Evolutionary conservation across 371 early-diverging fungal species (phyloP), one percentile per base, ranked within the genome.

Genomic region (Haplosporangium sp.): DNA sequence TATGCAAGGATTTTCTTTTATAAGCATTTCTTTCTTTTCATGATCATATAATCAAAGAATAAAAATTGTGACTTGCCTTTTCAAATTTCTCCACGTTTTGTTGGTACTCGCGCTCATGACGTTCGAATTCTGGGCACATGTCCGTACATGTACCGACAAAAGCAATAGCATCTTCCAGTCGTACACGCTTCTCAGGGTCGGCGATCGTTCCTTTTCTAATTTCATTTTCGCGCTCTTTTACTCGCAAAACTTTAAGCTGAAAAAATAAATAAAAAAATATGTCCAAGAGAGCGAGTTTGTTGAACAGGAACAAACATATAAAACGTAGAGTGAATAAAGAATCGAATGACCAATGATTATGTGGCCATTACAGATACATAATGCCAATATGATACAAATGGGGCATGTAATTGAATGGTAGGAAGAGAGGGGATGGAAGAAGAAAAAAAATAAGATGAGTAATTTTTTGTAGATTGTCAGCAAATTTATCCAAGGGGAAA

Each of bases 101-200:
- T 58, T 94, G 92, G 59, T 88, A 88, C 68, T 95, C 95, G 42
- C 98, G 87, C 72, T 97, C 96, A 40, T 94, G 87, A n/a, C 92
- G 86, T 82, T 97, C 98, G 74, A 90, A 96, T 67, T 91, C 93
- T 0, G 98, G 96, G 75, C 98, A 97, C 95, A 95, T 97, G 9
- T 90, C 91, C 76, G 75, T 72, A 67, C 97, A 97, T 4, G 94
- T 94, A 5, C 96, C 97, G 17, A 90, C 82, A 58, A 97, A 89
- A 35, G 87, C 81, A 50, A 91, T 88, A 4, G 95, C 94, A 35
- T 93, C 89, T 63, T 89, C 87, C 15, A 95, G 79, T 1, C 85
- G 73, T 45, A 83, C 84, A 1, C 85, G 87, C 1, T 82, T 82
- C 42, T 88, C 65, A 0, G 94, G 92, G 67, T 93, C 93, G 3